Evolutionary conservation across 805 yeast species (phyloP), one percentile per base, ranked within the genome.

Genomic region (Kuraishia molischiana): DNA sequence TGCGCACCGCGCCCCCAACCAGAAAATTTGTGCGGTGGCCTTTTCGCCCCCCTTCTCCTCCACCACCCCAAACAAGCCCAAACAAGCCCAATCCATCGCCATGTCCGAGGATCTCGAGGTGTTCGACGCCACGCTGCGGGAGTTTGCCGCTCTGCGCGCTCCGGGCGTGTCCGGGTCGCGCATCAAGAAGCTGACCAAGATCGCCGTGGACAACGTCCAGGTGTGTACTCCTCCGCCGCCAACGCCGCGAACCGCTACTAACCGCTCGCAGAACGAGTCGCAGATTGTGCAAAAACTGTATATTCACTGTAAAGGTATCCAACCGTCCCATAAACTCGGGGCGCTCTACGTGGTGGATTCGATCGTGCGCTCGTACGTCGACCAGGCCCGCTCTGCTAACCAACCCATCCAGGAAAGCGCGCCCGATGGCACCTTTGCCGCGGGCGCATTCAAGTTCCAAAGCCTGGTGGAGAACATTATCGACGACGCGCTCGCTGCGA

Each of bases 151-250:
- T 4, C 61, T 82, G 49, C 81, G 79, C 59, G 75, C 95, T 13
- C 90, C 90, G 11, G 97, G 98, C 43, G 92, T 90, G 38, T 87
- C 97, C 21, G 97, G 97, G 32, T 78, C 95, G 39, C 86, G 96
- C 64, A 92, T 90, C 60, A 85, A 85, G 58, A 79, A 79, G 52
- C 66, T 89, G 54, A 84, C 90, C 34, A 82, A 84, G 40, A 57
- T 84, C 44, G 94, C 95, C 40, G 67, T 79, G 43, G 72, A 72
- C 46, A 74, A 86, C 57, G 81, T 82, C 40, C 59, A 53, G 42
- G 64, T 57, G 44, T 41, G 47, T 45, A 44, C 39, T 32, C 9
- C 19, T 6, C 22, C 24, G 17, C 22, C 18, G 15, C 5, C 21
- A 17, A 18, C 15, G 22, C 22, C 19, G n/a, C n/a, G n/a, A n/a